Evolutionary conservation across 805 yeast species (phyloP).

Genomic region (Cyberlindnera subsufficiens): DNA sequence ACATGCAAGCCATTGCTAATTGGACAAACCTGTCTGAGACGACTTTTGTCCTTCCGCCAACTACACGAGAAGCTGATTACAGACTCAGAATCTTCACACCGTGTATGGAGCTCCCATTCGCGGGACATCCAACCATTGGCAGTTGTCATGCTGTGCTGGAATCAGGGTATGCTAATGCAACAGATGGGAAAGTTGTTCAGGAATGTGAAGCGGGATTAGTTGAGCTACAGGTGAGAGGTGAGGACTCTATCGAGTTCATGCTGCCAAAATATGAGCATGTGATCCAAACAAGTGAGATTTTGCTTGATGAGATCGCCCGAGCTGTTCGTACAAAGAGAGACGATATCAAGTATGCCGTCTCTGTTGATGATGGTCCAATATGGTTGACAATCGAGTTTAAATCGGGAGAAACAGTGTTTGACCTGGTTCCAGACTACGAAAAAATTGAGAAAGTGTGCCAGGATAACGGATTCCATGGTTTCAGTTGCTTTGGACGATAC

Average conservation of each 20-base stretch:
- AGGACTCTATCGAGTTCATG: conserved; percentile 25
- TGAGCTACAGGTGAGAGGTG: conserved; percentile 24
- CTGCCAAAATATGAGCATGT: conserved; percentile 9
- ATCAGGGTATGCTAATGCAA: conserved; percentile 26
- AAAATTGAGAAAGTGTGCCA: conserved; percentile 17
- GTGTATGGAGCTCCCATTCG: conserved; percentile 45
- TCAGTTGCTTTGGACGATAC: conserved; percentile 33
- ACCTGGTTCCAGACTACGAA: conserved; percentile 27
- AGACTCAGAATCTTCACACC: conserved; percentile 46
- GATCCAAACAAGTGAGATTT: conserved; percentile 6
- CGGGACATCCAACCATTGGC: conserved; percentile 62
- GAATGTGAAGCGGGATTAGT: conserved; percentile 42
- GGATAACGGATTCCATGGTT: conserved; percentile 25
- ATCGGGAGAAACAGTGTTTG: conserved; percentile 27
- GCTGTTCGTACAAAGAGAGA: conserved; percentile 7
- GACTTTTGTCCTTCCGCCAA: conserved; percentile 41
- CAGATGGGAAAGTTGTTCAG: conserved; percentile 29
- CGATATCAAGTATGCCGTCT: conserved; percentile 20
- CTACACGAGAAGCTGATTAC: conserved; percentile 36
- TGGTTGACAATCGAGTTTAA: conserved; percentile 37
- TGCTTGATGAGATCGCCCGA: conserved; percentile 11
- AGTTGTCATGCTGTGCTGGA: conserved; percentile 41
- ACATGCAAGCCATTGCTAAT: conserved; percentile 43
- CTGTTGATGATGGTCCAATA: conserved; percentile 39
- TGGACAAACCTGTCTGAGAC: conserved; percentile 63